phyloP scores from a whole-genome alignment of 371 early-diverging fungal species.

The Fennellomyces sp. region DNA sequence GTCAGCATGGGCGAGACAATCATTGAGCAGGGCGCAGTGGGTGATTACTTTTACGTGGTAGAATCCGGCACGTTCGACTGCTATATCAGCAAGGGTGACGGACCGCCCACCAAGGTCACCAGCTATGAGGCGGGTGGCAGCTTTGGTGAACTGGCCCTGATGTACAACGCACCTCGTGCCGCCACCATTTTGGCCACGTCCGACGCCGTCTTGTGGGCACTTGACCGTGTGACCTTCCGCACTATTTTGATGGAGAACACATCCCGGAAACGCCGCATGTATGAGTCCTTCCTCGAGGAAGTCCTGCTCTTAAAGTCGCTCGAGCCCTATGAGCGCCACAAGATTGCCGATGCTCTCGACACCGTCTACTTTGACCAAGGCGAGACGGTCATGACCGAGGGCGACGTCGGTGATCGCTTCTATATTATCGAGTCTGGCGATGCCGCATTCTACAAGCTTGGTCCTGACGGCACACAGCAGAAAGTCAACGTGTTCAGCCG shows the following conservation, averaged over 20 bases:
- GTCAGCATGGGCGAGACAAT: slow-evolving; percentile 76
- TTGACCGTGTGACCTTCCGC: slow-evolving; percentile 81
- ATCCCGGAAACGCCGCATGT: slow-evolving; percentile 71
- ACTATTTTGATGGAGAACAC: slow-evolving; percentile 80
- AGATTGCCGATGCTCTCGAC: slow-evolving; percentile 84
- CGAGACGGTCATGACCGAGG: slow-evolving; percentile 71
- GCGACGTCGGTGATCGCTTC: slow-evolving; percentile 66
- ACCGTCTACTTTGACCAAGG: slow-evolving; percentile 68
- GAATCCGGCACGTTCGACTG: slow-evolving; percentile 96
- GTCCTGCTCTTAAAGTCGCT: slow-evolving; percentile 67
- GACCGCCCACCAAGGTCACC: slow-evolving; percentile 59
- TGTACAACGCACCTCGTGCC: slow-evolving; percentile 90
- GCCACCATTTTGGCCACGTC: slow-evolving; percentile 78
- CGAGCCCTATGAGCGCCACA: slow-evolving; percentile 74
- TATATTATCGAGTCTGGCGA: slow-evolving; percentile 89
- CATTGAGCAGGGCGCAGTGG: slow-evolving; percentile 95
- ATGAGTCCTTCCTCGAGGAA: slow-evolving; percentile 76
- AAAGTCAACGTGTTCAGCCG: slow-evolving; percentile 75
- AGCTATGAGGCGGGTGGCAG: slow-evolving; percentile 70
- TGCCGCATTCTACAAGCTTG: slow-evolving; percentile 48
- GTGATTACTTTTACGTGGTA: slow-evolving; percentile 97
- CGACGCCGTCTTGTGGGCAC: slow-evolving; percentile 77
- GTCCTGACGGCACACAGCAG: slow-evolving; percentile 70
- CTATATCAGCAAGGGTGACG: slow-evolving; percentile 65
- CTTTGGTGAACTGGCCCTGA: slow-evolving; percentile 89